A percentile compares a stretch with the other conserved stretches of the same genome.
Evolutionary conservation across 106 monocot species (phyloP).

Genomic region (Platanthera zijinensis): DNA sequence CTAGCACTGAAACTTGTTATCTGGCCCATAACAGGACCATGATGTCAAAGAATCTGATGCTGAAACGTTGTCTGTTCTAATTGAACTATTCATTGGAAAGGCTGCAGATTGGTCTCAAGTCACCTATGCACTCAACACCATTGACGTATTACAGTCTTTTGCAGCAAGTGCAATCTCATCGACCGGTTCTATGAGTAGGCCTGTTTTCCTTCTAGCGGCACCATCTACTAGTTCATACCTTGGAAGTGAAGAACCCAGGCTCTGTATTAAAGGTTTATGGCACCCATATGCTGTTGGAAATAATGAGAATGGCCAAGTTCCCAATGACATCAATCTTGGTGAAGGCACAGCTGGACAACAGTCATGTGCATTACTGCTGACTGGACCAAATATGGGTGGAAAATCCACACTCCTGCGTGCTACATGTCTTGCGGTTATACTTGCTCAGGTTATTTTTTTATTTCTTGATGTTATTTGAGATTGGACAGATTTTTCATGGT

Average conservation of each 20-base stretch:
- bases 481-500: neutral
- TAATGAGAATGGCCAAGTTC: constrained; percentile 52
- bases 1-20: constrained; percentile 3
- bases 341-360: constrained; percentile 26
- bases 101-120: constrained; percentile 59
- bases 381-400: constrained; percentile 99
- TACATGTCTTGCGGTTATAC: constrained; percentile 77
- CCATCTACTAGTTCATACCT: constrained; percentile 8
- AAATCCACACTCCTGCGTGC: constrained; percentile 94
- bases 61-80: constrained; percentile 51
- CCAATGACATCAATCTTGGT: constrained; percentile 78
- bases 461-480: neutral
- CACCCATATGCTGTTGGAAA: constrained; percentile 85
- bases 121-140: constrained; percentile 50
- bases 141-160: constrained; percentile 88
- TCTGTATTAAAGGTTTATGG: constrained; percentile 76
- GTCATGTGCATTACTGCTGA: constrained; percentile 62
- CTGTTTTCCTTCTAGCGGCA: constrained; percentile 33
- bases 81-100: constrained; percentile 54
- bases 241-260: constrained; percentile 21
- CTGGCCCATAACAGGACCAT: constrained; percentile 45
- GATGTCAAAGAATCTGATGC: constrained; percentile 60
- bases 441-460: constrained; percentile 70
- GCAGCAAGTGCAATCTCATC: constrained; percentile 42
- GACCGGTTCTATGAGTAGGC: constrained; percentile 54